phyloP scores from a whole-genome alignment of 805 yeast genomes.

The Candida methanosorbosa region DNA sequence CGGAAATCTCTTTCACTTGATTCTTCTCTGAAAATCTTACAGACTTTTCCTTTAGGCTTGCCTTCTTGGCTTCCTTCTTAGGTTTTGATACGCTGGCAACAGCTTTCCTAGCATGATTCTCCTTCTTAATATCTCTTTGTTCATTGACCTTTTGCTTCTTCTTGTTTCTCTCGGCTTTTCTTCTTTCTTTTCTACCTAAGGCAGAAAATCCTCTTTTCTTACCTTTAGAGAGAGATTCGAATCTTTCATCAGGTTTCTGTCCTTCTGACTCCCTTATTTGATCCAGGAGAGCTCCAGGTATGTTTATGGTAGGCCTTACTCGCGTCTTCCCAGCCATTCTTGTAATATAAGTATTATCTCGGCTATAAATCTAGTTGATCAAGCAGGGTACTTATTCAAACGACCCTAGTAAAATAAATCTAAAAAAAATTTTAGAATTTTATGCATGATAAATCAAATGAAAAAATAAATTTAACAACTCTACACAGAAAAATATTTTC shows the following conservation, averaged over 20 bases:
- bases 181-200: conserved; percentile 26
- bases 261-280: conserved; percentile 27
- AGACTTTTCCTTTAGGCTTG: conserved; percentile 17
- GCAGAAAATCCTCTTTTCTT: conserved; percentile 16
- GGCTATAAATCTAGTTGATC: no score
- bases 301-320: conserved; percentile 28
- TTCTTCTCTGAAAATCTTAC: conserved; percentile 13
- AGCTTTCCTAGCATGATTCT: background rate
- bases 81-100: background rate
- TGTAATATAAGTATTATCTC: no score
- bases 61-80: conserved; percentile 24
- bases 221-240: conserved; percentile 8
- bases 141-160: conserved; percentile 18
- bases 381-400: no score
- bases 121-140: background rate
- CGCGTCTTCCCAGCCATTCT: no score
- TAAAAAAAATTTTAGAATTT: no score
- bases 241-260: conserved; percentile 25
- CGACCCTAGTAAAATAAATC: no score
- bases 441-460: no score
- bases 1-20: conserved; percentile 7
- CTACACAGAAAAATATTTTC: no score
- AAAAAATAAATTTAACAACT: no score
- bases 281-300: conserved; percentile 35
- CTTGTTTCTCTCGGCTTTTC: conserved; percentile 29